Base-by-base conservation (phyloP, 2,329 filamentous ascomycete species). In the Leptodontidium sp. region DNA sequence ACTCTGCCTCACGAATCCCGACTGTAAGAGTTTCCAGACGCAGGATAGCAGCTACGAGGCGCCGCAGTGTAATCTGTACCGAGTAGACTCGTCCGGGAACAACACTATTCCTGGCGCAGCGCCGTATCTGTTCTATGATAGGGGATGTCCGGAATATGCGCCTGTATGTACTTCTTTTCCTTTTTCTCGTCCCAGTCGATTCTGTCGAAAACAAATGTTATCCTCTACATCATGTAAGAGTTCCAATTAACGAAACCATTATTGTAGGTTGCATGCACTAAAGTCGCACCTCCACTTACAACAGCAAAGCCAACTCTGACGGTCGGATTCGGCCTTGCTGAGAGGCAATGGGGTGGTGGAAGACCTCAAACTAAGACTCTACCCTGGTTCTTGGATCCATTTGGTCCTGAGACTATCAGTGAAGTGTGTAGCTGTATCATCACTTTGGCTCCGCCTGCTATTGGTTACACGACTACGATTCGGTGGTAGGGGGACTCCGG, bases 51-150 rank as follows among this genome's bases (percentile, higher is more conserved):
- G 40, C n/a, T 66, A 67, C 38, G 50, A 65, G 2, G 49, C 58
- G 8, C 64, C 68, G 6, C 59, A 65, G 61, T 71, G 70, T 43
- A 73, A 70, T 47, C 47, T 73, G 7, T 73, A 71, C 45, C 70
- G 62, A 7, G 65, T 66, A 1, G 45, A 55, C 43, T 38, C 70
- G 2, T 58, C 52, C 2, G 45, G 52, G 1, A 66, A 59, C 21
- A 69, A 71, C 40, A 67, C 57, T 1, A 68, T 70, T 40, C 12
- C 65, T 1, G 68, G 66, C 1, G 45, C 65, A 11, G 65, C 70
- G 12, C 70, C 69, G 24, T 73, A 68, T 40, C 12, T 63, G 24
- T 71, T 73, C 24, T 69, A 69, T 59, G 70, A 68, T 45, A 43
- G 68, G 26, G 67, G 65, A 26, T 73, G 70, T 55, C 67, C 64